Evolutionary conservation across 2,329 filamentous ascomycete genomes (phyloP).

Genomic region (Geosmithia flava): DNA sequence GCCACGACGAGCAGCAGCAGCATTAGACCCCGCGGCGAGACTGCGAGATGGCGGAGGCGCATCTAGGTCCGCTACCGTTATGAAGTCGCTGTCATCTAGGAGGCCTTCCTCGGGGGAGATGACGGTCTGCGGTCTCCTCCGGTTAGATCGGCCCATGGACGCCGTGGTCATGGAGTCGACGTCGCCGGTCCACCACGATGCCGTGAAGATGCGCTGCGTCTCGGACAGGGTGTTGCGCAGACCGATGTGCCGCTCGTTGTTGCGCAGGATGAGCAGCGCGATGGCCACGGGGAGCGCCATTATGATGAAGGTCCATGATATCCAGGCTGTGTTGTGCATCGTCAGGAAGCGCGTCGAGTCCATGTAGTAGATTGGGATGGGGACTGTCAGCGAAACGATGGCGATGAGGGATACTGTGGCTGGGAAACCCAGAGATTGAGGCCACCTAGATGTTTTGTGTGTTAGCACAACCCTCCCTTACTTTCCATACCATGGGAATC

Average conservation of each 20-base stretch:
- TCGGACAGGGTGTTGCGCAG: conserved; percentile 50
- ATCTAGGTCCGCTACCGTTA: not conserved
- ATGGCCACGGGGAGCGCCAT: conserved; percentile 59
- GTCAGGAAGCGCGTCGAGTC: conserved; percentile 40
- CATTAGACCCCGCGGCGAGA: not conserved
- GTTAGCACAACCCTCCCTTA: not conserved
- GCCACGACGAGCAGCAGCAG: too few species aligned
- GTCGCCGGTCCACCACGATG: conserved; percentile 49
- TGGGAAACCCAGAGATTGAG: conserved; percentile 49
- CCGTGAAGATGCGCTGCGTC: conserved; percentile 55
- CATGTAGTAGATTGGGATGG: conserved; percentile 47
- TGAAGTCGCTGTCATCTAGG: not conserved
- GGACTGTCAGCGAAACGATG: conserved; percentile 43
- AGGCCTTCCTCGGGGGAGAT: conserved; percentile 10
- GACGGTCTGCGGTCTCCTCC: not conserved
- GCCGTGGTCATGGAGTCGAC: conserved; percentile 32
- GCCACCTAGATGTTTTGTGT: conserved; percentile 33
- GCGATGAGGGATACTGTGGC: conserved; percentile 51
- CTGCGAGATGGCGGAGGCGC: not conserved
- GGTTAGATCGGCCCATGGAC: conserved; percentile 9
- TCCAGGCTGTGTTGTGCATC: conserved; percentile 54
- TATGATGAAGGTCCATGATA: conserved; percentile 56
- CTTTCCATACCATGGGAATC: not conserved
- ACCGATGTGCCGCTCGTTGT: conserved; percentile 49
- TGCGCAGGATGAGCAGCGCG: conserved; percentile 50